Base-by-base conservation (phyloP, 2,329 filamentous ascomycete species). In the Xylogone sp. region DNA sequence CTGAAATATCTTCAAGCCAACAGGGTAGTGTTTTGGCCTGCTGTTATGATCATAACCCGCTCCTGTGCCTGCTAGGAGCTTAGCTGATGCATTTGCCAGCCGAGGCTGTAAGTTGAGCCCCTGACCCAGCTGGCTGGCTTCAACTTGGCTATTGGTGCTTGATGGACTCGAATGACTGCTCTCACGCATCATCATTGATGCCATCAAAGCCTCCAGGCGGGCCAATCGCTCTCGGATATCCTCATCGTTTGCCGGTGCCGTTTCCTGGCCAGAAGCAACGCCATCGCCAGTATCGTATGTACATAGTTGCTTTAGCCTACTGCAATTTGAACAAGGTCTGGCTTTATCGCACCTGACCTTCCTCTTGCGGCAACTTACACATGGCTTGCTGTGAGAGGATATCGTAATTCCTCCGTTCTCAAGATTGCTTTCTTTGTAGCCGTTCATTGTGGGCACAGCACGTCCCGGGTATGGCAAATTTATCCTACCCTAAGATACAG, bases 331-430 rank as follows among this genome's bases (percentile, higher is more conserved):
- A 64, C 87, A 90, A 12, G 86, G 86, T 66, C 84, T 84, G 60
- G 77, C 81, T 69, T 85, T 86, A 68, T 89, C 83, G 67, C 87
- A 90, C 55, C 83, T 83, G 31, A 90, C 81, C 65, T 90, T 90
- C 56, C 86, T 44, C 48, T 53, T 56, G 29, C 58, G 54, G 50
- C 58, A 60, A 3, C 18, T 44, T 12, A 52, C 46, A 46, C 58
- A 60, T 19, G 58, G 58, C 18, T 52, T 46, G n/a, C 29, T 45
- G 19, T 42, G 39, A 81, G 71, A 74, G 89, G 21, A 47, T 7
- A 39, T 18, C 5, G 34, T 13, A 5, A 5, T 16, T 16, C 12
- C 34, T 13, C 34, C 34, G 13, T 19, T 16, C 20, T 45, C 20
- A 13, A 12, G 21, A 22, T 27, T 21, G 24, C 24, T 10, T n/a